Base-by-base conservation (phyloP, 2,329 filamentous ascomycete species). In the Botrytis pseudocinerea region DNA sequence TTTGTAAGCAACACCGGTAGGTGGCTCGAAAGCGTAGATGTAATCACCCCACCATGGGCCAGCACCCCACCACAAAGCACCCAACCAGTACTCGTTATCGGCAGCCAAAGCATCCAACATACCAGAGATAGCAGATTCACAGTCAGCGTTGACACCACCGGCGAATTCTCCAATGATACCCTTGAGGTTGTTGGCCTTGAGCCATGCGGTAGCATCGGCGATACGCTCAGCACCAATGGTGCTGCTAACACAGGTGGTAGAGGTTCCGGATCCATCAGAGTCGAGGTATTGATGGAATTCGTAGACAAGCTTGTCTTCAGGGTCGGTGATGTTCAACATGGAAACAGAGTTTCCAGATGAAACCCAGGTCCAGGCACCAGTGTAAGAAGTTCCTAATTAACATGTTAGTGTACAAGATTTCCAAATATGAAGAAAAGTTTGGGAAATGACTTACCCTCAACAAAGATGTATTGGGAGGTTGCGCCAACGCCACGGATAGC, bases 221-320 rank as follows among this genome's bases (percentile, higher is more conserved):
- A 90, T 80, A 7, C 87, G 83, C 76, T 88, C 85, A 38, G 81
- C 79, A 70, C 87, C 86, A 74, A 89, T 87, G n/a, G 87, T 89
- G 8, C 80, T 75, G 74, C 80, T 84, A 25, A 88, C 86, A 78
- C 88, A 90, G 42, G 81, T 81, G 4, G 80, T 81, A 3, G 81
- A 82, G 0, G 87, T 88, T 14, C 87, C 87, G 2, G 84, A 86
- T 70, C 86, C 85, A 74, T 89, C 87, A 0, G 80, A 82, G 80
- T 90, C 87, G 54, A 89, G 87, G 77, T 89, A 90, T 81, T 89
- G 87, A 79, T 90, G 87, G 87, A 89, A 89, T 78, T 89, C 86
- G 80, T 87, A 89, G 78, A 89, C 80, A 73, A 89, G 83, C 77
- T 87, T 87, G 80, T 88, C 81, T 63, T 82, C 74, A 0, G 87